Evolutionary conservation across 345 rosid genomes (phyloP), one percentile per base, ranked within the genome.

Genomic region (Viola odorata): DNA sequence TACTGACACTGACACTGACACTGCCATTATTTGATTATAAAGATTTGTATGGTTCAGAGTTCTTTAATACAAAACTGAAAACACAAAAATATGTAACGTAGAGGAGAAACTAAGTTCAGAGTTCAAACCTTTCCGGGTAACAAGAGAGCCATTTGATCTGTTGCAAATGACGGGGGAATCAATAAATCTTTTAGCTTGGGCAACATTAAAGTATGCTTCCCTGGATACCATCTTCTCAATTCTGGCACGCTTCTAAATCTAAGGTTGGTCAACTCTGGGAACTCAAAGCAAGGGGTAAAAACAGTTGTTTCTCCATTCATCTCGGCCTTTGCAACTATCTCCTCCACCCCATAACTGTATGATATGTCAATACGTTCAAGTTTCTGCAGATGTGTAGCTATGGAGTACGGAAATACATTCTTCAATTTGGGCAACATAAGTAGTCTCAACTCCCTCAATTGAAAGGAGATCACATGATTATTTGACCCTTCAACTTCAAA

Each of bases 281-380:
- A 72, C 14, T 12, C 16, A 23, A 75, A 52, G 17, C 14, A 40
- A 10, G 10, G 4, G 8, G 0, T 23, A 23, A 23, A 23, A 23
- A 23, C 2, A 13, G 8, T 6, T 59, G 36, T 41, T 17, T 1
- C 14, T 39, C 9, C 37, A 5, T 39, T 69, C 44, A 40, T 58
- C 63, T 17, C 12, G 0, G 63, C 41, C 16, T 50, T 58, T 36
- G 58, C 41, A 50, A 75, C 62, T 50, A 62, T 63, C 17, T 62
- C 47, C 57, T 73, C 70, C 53, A 69, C 14, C 12, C 49, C 65
- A 57, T n/a, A n/a, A n/a, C 73, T 69, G 13, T 0, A 7, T 41
- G 40, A n/a, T 37, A 72, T 41, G 8, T 17, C 13, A 6, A 76
- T 17, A 8, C 23, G n/a, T 50, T 68, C 66, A 23, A 76, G 66